Percentiles rank a stretch among this genome's conserved stretches.
phyloP scores from a whole-genome alignment of 805 yeast genomes.

The Pichia paraexigua region DNA sequence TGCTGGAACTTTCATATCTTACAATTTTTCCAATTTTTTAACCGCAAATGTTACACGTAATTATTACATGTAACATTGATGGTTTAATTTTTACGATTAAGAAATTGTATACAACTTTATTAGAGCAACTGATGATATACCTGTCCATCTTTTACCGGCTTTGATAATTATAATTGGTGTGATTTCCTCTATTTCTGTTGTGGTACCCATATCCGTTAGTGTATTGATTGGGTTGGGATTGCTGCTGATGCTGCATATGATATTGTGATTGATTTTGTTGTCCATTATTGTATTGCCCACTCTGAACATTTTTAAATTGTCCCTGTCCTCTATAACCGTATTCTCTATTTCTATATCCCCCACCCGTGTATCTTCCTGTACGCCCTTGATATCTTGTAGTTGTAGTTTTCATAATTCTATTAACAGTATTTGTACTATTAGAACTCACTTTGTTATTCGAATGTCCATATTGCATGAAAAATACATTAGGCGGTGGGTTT shows the following conservation, averaged over 20 bases:
- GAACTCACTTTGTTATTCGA: not conserved
- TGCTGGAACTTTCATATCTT: too few species aligned
- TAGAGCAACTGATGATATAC: too few species aligned
- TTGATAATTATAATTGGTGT: not conserved
- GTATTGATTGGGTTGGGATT: not conserved
- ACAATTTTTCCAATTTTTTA: too few species aligned
- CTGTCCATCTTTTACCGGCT: not conserved
- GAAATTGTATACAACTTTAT: too few species aligned
- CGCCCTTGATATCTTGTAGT: not conserved
- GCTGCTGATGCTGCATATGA: not conserved
- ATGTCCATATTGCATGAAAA: not conserved
- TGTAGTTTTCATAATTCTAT: not conserved
- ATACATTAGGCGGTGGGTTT: conserved; percentile 30
- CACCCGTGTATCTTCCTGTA: not conserved
- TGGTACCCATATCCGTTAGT: conserved; percentile 3
- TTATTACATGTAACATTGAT: too few species aligned
- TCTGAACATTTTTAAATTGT: not conserved
- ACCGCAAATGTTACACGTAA: too few species aligned
- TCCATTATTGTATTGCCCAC: not conserved
- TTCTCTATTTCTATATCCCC: not conserved
- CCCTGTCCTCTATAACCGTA: not conserved
- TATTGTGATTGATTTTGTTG: not conserved
- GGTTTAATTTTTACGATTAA: too few species aligned
- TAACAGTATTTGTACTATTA: not conserved
- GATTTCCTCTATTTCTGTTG: not conserved